Conservation (phyloP, 306 rosid genomes). For the Vigna trinervia region DNA sequence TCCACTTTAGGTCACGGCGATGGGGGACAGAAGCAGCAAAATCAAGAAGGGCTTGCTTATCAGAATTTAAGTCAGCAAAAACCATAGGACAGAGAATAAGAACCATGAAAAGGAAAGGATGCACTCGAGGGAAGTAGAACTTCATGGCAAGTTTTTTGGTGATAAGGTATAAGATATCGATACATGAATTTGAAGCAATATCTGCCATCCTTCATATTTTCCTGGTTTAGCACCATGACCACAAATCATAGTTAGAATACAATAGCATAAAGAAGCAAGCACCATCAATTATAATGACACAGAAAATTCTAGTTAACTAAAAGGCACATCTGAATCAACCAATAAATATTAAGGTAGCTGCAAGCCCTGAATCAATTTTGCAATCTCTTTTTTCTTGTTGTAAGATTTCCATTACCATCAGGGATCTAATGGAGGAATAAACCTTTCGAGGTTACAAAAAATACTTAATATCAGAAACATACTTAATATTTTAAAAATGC, state of each 20-base stretch:
- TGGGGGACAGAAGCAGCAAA: conserved; percentile 69
- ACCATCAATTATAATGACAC: not conserved
- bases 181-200: conserved; percentile 44
- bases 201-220: conserved; percentile 50
- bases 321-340: conserved; percentile 24
- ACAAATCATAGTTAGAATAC: conserved; percentile 42
- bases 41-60: conserved; percentile 78
- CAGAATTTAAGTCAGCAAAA: conserved; percentile 68
- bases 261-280: conserved; percentile 31
- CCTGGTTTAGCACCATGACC: conserved; percentile 60
- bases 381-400: not conserved
- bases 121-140: conserved; percentile 49
- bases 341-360: conserved; percentile 16
- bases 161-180: conserved; percentile 42
- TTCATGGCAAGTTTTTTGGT: conserved; percentile 57
- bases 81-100: conserved; percentile 61
- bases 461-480: not conserved
- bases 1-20: conserved; percentile 74
- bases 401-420: conserved; percentile 10
- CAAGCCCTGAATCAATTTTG: not conserved
- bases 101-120: conserved; percentile 49
- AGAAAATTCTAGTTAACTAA: conserved; percentile 7
- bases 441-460: not conserved
- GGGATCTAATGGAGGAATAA: conserved; percentile 14
- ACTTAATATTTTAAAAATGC: conserved; percentile 3